A percentile compares a stretch with the other conserved stretches of the same genome.
Conservation (phyloP, 192 early-diverging fungal genomes). For the Dissophora globulifera region DNA sequence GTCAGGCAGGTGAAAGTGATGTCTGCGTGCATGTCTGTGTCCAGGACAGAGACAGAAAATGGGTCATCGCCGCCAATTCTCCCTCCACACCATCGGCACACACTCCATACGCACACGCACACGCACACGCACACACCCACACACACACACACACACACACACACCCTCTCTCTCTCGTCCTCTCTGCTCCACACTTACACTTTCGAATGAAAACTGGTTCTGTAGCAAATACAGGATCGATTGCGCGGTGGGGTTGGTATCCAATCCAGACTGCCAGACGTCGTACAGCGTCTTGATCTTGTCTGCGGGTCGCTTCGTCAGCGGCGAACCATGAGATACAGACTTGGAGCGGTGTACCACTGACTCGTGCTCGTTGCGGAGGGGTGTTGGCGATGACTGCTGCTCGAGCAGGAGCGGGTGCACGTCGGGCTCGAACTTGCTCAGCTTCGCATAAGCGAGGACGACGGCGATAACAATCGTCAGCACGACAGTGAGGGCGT, state of each 20-base stretch:
- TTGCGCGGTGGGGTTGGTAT: slow-evolving; percentile 32
- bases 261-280: slow-evolving; percentile 55
- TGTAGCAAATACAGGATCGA: slow-evolving; percentile 31
- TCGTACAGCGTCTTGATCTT: slow-evolving; percentile 59
- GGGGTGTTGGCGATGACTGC: slow-evolving; percentile 60
- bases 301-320: slow-evolving; percentile 50
- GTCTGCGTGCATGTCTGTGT: no score
- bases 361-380: slow-evolving; percentile 63
- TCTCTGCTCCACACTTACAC: slow-evolving; percentile 24
- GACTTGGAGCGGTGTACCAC: slow-evolving; percentile 62
- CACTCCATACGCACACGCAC: no score
- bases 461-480: slow-evolving; percentile 54
- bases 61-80: no score
- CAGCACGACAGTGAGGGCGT: slow-evolving; percentile 59
- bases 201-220: slow-evolving; percentile 32
- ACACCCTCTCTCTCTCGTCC: no score
- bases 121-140: no score
- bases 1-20: no score
- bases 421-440: slow-evolving; percentile 61
- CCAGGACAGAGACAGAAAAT: no score
- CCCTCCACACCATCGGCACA: no score
- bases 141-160: no score
- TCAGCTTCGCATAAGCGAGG: slow-evolving; percentile 38
- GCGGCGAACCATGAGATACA: slow-evolving; percentile 51
- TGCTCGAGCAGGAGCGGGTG: slow-evolving; percentile 67